Evolutionary conservation across 495 filamentous ascomycete genomes (phyloP).

Genomic region (Tuber aestivum): DNA sequence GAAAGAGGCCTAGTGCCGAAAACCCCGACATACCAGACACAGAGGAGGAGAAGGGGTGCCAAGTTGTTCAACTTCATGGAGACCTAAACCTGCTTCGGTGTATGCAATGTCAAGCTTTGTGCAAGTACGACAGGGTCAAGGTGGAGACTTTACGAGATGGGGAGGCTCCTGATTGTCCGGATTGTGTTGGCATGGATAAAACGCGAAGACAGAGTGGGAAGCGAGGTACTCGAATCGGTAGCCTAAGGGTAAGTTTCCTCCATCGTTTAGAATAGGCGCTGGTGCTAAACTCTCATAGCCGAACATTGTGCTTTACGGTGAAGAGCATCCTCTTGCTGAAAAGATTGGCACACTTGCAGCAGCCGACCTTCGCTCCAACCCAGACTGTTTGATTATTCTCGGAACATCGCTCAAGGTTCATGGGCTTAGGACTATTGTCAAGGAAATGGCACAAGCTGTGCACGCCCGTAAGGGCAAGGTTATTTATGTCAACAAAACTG

Average conservation of each 20-base stretch:
- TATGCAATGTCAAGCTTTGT: conserved; percentile 55
- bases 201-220: conserved; percentile 57
- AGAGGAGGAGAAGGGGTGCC: conserved; percentile 44
- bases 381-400: conserved; percentile 61
- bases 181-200: conserved; percentile 53
- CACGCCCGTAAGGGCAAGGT: conserved; percentile 60
- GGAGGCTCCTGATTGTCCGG: conserved; percentile 57
- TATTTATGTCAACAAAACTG: conserved; percentile 63
- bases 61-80: conserved; percentile 64
- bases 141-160: conserved; percentile 48
- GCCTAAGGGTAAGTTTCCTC: conserved; percentile 35
- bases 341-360: conserved; percentile 56
- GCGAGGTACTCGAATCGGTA: conserved; percentile 57
- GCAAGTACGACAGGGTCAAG: conserved; percentile 55
- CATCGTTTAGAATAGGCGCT: conserved; percentile 2
- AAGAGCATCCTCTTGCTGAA: conserved; percentile 63
- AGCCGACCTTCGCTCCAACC: conserved; percentile 56
- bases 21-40: conserved; percentile 31
- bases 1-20: conserved; percentile 42
- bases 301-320: conserved; percentile 65
- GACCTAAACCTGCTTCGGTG: conserved; percentile 57
- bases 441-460: conserved; percentile 64
- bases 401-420: conserved; percentile 65
- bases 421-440: conserved; percentile 61
- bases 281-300: conserved; percentile 48